Evolutionary conservation across 2,329 filamentous ascomycete species (phyloP), one percentile per base, ranked within the genome.

Genomic region (Cladophialophora immunda): DNA sequence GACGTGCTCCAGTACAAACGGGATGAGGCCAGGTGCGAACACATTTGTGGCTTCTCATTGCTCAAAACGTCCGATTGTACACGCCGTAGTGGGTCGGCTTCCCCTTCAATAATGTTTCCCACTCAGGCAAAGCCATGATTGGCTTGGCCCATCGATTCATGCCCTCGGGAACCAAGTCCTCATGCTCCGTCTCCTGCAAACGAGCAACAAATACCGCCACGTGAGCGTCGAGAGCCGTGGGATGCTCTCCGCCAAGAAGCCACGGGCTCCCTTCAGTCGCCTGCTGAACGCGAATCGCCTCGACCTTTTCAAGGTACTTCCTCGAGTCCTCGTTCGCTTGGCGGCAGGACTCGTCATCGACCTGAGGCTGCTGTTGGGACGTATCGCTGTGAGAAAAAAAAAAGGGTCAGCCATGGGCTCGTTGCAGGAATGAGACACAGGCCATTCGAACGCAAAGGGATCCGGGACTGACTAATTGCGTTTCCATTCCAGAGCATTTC

Each of bases 401-500:
- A 50, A 50, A 50, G 19, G 45, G 15, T 50, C 45, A 50, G 45
- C 45, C 45, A 27, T 50, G 45, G 45, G 45, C 45, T 50, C n/a
- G 45, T 6, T 50, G 45, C 17, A 19, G 45, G 17, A 50, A 50
- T 50, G 45, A 19, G 8, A 50, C 45, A 50, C 25, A 50, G 4
- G 45, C 45, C 45, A 50, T 50, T 50, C 45, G 17, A 19, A 19
- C 25, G 17, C 45, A 50, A 50, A 50, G 45, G 45, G 6, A 50
- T 50, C n/a, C 45, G 11, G 45, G 45, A 50, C 45, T 19, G 25
- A 50, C 45, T 50, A 50, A 17, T 50, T 11, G 25, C 11, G 45
- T 50, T 50, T 50, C 45, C 45, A 50, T 27, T 50, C 45, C 45
- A 50, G 41, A 50, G 45, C 45, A 50, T 50, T 50, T 50, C 45